phyloP scores from a whole-genome alignment of 2,329 filamentous ascomycete species.

The Camptophora hylomeconis region DNA sequence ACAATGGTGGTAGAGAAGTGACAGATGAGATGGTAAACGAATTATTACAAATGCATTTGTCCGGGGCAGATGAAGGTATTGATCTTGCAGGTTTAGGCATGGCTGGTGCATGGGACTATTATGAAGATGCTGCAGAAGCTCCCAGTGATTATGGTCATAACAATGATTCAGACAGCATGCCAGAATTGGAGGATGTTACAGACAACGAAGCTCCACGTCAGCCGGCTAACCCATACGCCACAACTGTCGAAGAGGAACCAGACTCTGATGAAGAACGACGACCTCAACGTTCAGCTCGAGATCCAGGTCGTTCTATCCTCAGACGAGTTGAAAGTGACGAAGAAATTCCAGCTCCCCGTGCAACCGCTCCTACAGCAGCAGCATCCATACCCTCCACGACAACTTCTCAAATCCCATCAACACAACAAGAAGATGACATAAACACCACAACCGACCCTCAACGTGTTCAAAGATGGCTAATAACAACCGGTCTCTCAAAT shows the following conservation, averaged over 20 bases:
- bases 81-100: conserved; percentile 10
- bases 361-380: not conserved
- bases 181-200: conserved; percentile 12
- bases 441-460: conserved; percentile 14
- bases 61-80: conserved; percentile 7
- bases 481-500: conserved; percentile 14
- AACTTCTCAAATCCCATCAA: too few species aligned
- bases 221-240: conserved; percentile 8
- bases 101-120: conserved; percentile 15
- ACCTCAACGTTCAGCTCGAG: not conserved
- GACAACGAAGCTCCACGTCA: conserved; percentile 1
- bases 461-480: conserved; percentile 17
- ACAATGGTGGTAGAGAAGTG: conserved; percentile 5
- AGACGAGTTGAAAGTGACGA: conserved; percentile 13
- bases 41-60: conserved; percentile 11
- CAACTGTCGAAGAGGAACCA: conserved; percentile 15
- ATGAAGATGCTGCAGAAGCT: conserved; percentile 9
- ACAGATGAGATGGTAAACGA: conserved; percentile 13
- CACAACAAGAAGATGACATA: conserved; percentile 3
- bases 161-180: conserved; percentile 11
- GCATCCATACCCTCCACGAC: too few species aligned
- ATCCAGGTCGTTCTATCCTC: conserved; percentile 6
- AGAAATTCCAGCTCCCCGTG: conserved; percentile 2
- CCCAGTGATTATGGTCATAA: conserved; percentile 7
- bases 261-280: conserved; percentile 7